A percentile compares a stretch with the other conserved stretches of the same genome.
These are phyloP conservation scores for Blastomyces emzantsi DNA, from an alignment of 2,329 filamentous ascomycete genomes.

Conservation along the genomic window DNA sequence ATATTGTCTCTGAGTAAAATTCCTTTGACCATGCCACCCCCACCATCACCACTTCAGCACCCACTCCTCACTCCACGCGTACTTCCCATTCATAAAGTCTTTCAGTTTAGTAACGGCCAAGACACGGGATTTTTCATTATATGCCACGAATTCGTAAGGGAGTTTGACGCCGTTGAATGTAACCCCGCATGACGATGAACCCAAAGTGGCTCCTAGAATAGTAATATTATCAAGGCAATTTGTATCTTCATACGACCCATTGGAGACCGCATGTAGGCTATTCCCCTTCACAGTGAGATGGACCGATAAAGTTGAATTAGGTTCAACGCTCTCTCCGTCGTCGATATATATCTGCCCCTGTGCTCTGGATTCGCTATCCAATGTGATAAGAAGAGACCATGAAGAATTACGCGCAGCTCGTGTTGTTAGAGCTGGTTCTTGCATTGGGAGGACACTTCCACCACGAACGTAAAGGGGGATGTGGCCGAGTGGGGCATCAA, in stretches of 20 bases:
- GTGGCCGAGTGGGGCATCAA: conserved; percentile 54
- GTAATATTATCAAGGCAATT: conserved; percentile 56
- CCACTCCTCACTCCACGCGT: conserved; percentile 54
- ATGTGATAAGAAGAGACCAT: conserved; percentile 58
- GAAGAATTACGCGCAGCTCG: conserved; percentile 52
- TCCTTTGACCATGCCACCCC: neutral
- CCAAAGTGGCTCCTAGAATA: conserved; percentile 46
- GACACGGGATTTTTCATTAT: conserved; percentile 40
- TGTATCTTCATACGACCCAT: conserved; percentile 47
- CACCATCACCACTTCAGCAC: conserved; percentile 44
- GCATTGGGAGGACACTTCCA: conserved; percentile 57
- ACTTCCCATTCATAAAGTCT: conserved; percentile 37
- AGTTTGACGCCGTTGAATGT: conserved; percentile 45
- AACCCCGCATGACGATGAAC: conserved; percentile 35
- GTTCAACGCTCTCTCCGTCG: conserved; percentile 59
- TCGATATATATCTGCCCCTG: conserved; percentile 60
- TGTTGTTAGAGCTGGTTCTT: conserved; percentile 61
- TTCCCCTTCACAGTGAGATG: conserved; percentile 38
- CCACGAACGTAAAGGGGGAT: conserved; percentile 66
- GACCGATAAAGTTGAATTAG: conserved; percentile 48
- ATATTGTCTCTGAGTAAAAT: neutral
- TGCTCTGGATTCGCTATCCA: conserved; percentile 48
- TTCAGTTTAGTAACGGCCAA: conserved; percentile 46
- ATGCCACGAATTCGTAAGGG: conserved; percentile 37
- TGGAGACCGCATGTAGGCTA: conserved; percentile 40